These are phyloP conservation scores for Colletotrichum acutatum DNA, from an alignment of 2,329 filamentous ascomycete species.

Conservation along the genomic window DNA sequence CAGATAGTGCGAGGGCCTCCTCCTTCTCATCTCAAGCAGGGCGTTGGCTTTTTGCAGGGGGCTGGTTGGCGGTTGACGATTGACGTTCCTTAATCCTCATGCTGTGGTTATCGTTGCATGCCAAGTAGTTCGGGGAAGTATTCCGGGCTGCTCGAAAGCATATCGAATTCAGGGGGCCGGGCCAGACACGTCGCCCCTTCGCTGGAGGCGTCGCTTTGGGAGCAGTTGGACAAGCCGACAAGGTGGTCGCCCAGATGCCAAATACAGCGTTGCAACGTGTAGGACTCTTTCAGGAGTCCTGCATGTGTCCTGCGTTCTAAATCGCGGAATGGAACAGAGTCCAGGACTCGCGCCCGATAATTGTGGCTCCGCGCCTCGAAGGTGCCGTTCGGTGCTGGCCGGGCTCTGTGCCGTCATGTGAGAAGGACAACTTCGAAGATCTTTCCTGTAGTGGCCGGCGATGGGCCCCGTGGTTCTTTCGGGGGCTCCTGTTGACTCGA, in stretches of 20 bases:
- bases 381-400: background rate
- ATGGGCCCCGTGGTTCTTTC: background rate
- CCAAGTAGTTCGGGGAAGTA: background rate
- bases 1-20: background rate
- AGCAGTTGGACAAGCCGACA: background rate
- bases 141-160: background rate
- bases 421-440: background rate
- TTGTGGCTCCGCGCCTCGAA: background rate
- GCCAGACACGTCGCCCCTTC: background rate
- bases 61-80: background rate
- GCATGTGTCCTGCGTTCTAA: background rate
- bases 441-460: background rate
- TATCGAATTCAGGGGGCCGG: background rate
- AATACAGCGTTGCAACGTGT: background rate
- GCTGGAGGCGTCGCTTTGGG: background rate
- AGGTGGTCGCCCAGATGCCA: background rate
- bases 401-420: slow-evolving; percentile 1
- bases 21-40: background rate
- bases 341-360: slow-evolving; percentile 7
- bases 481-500: background rate
- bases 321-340: background rate
- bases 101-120: background rate
- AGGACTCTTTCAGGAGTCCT: background rate
- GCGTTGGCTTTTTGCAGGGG: background rate
- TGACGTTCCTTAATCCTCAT: too few species aligned